These are phyloP conservation scores for Lentinula boryana DNA, from an alignment of 768 basidiomycete species.

Conservation along the genomic window DNA sequence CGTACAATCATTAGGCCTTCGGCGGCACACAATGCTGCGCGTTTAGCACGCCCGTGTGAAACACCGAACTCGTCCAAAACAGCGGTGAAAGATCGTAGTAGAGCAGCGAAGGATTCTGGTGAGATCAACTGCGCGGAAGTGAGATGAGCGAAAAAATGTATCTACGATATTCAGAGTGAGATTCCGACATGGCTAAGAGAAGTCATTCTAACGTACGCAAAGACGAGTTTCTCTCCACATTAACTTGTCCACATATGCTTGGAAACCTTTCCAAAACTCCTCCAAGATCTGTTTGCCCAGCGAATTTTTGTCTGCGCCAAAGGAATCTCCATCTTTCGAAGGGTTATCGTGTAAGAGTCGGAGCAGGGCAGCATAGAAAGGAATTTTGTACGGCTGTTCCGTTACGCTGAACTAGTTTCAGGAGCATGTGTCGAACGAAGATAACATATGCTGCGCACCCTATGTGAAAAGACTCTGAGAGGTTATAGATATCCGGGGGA, in stretches of 20 bases:
- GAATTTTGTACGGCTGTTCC: slow-evolving; percentile 92
- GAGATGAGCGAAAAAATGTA: slow-evolving; percentile 90
- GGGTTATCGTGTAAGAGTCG: slow-evolving; percentile 54
- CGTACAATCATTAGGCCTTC: slow-evolving; percentile 75
- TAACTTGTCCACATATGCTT: slow-evolving; percentile 79
- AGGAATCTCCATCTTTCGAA: slow-evolving; percentile 23
- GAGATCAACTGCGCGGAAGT: slow-evolving; percentile 73
- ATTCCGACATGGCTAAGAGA: not conserved
- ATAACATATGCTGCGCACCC: slow-evolving; percentile 37
- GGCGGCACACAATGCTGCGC: slow-evolving; percentile 73
- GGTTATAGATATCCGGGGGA: slow-evolving; percentile 50
- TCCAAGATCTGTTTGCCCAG: slow-evolving; percentile 72
- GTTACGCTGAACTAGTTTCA: slow-evolving; percentile 49
- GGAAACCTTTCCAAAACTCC: slow-evolving; percentile 90
- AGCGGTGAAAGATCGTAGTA: slow-evolving; percentile 78
- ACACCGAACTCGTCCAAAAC: slow-evolving; percentile 90
- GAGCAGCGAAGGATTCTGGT: slow-evolving; percentile 68
- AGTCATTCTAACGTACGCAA: slow-evolving; percentile 50
- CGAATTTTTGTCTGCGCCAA: slow-evolving; percentile 31
- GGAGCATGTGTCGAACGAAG: slow-evolving; percentile 4
- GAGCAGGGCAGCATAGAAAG: slow-evolving; percentile 80
- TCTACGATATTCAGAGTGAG: slow-evolving; percentile 36
- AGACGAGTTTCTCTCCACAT: slow-evolving; percentile 89
- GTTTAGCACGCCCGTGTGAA: slow-evolving; percentile 77
- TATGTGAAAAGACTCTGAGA: slow-evolving; percentile 72